These are phyloP conservation scores for Trichoderma sp. DNA, from an alignment of 2,329 filamentous ascomycete species.

Conservation along the genomic window DNA sequence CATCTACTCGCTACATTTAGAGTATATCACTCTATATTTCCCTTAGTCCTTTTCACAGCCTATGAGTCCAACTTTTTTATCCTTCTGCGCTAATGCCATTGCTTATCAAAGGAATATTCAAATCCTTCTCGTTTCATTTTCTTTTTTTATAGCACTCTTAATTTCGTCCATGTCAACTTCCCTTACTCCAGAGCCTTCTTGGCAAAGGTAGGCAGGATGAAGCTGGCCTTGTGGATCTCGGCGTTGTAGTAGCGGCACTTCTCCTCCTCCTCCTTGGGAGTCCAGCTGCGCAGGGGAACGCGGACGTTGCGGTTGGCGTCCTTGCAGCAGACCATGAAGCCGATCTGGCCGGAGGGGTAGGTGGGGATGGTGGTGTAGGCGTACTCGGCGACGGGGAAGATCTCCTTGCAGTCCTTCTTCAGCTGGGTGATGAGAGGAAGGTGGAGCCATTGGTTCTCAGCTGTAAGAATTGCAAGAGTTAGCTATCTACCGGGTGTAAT, in stretches of 20 bases:
- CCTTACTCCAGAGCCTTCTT: constrained; percentile 69
- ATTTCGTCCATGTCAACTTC: not conserved
- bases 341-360: constrained; percentile 98
- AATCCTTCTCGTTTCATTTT: constrained; percentile 10
- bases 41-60: not conserved
- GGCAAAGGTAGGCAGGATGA: constrained; percentile 91
- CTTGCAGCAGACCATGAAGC: constrained; percentile 99
- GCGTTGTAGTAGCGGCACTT: constrained; percentile 97
- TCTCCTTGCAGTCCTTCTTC: constrained; percentile 94
- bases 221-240: constrained; percentile 93
- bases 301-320: constrained; percentile 81
- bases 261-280: constrained; percentile 85
- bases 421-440: constrained; percentile 90
- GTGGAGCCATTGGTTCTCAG: constrained; percentile 99
- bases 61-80: not conserved
- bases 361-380: constrained; percentile 99
- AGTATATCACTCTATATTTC: not conserved
- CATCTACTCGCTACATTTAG: not conserved
- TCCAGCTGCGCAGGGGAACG: constrained; percentile 81
- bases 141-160: not conserved
- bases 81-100: not conserved
- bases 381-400: constrained; percentile 98
- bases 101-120: not conserved
- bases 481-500: not conserved
- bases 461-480: constrained; percentile 51